Evolutionary conservation across 805 yeast species (phyloP).

Genomic region (Sungouiella blattae): DNA sequence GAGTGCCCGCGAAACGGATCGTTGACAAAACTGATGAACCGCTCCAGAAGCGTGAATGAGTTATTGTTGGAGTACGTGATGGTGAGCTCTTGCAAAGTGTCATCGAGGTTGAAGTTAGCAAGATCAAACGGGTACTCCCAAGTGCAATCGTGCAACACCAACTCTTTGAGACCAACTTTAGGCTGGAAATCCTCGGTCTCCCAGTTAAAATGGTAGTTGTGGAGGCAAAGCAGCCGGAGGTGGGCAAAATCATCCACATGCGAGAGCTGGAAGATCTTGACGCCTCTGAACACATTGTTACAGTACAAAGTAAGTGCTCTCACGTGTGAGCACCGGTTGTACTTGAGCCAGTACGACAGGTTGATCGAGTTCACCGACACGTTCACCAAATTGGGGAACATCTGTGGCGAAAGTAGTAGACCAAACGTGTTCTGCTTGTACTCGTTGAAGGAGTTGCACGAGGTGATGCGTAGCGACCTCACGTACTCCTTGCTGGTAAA

Average conservation of each 20-base stretch:
- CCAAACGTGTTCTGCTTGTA: slow-evolving; percentile 29
- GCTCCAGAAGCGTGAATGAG: slow-evolving; percentile 35
- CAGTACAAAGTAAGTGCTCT: slow-evolving; percentile 23
- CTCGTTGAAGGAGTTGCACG: slow-evolving; percentile 14
- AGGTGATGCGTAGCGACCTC: slow-evolving; percentile 7
- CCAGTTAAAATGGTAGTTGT: slow-evolving; percentile 45
- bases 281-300: slow-evolving; percentile 15
- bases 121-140: slow-evolving; percentile 58
- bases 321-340: slow-evolving; percentile 21
- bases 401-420: slow-evolving; percentile 16
- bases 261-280: slow-evolving; percentile 37
- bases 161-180: slow-evolving; percentile 15
- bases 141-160: slow-evolving; percentile 43
- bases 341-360: slow-evolving; percentile 42
- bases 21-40: slow-evolving; percentile 29
- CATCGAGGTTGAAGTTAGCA: slow-evolving; percentile 27
- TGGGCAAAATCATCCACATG: slow-evolving; percentile 39
- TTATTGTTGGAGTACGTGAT: slow-evolving; percentile 26
- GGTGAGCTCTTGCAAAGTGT: slow-evolving; percentile 19
- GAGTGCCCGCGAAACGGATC: slow-evolving; percentile 18
- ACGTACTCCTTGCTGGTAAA: slow-evolving; percentile 2
- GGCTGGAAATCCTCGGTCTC: slow-evolving; percentile 12
- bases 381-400: slow-evolving; percentile 20
- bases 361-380: slow-evolving; percentile 30
- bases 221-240: slow-evolving; percentile 31